phyloP scores from a whole-genome alignment of 768 basidiomycete genomes.

The Leccinum fibrillosum region DNA sequence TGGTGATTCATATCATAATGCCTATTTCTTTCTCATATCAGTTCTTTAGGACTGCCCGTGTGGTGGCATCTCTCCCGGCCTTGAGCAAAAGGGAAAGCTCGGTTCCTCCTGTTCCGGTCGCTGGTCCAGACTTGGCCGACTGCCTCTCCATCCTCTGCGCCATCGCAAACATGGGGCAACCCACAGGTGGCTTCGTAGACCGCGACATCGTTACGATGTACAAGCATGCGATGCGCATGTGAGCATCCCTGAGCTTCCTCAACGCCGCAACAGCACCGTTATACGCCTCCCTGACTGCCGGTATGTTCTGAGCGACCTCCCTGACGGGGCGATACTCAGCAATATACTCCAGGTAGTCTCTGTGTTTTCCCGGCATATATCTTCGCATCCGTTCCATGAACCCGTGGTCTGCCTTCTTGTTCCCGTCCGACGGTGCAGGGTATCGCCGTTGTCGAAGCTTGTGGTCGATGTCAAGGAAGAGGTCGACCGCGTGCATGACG shows the following conservation, averaged over 20 bases:
- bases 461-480: slow-evolving; percentile 89
- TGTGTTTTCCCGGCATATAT: slow-evolving; percentile 94
- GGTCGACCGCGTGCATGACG: slow-evolving; percentile 80
- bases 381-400: slow-evolving; percentile 93
- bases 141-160: slow-evolving; percentile 44
- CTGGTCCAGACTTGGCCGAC: slow-evolving; percentile 45
- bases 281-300: slow-evolving; percentile 68
- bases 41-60: slow-evolving; percentile 50
- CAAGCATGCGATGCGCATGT: slow-evolving; percentile 85
- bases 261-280: slow-evolving; percentile 75
- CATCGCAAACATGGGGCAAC: slow-evolving; percentile 56
- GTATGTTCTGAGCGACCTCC: slow-evolving; percentile 53
- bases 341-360: slow-evolving; percentile 76
- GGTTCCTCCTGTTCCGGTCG: slow-evolving; percentile 89
- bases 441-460: slow-evolving; percentile 68
- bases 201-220: slow-evolving; percentile 87
- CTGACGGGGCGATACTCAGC: slow-evolving; percentile 58
- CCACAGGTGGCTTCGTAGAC: slow-evolving; percentile 44
- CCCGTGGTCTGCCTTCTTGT: slow-evolving; percentile 63
- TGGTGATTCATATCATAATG: slow-evolving; percentile 4
- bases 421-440: slow-evolving; percentile 62
- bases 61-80: slow-evolving; percentile 85
- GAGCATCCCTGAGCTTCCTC: slow-evolving; percentile 80
- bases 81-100: slow-evolving; percentile 80
- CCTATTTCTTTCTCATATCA: slow-evolving; percentile 7